Conservation (phyloP, 2,329 filamentous ascomycete species). For the Talaromyces islandicus region DNA sequence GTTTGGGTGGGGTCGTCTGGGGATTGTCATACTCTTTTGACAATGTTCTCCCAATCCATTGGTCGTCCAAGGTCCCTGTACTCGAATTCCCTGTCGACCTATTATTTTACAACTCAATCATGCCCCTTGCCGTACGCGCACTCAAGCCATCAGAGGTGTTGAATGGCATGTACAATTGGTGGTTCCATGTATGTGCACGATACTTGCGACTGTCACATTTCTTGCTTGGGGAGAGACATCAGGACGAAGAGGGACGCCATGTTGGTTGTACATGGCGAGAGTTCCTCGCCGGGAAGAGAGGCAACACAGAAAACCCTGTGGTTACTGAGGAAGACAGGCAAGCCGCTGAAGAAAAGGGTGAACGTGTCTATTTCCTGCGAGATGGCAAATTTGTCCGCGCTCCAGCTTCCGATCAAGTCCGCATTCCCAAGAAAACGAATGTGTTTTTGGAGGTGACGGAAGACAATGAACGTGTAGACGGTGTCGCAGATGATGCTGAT, state of each 20-base stretch:
- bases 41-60: conserved; percentile 80
- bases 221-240: conserved; percentile 74
- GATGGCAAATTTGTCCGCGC: conserved; percentile 82
- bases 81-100: conserved; percentile 92
- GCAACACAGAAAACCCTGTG: conserved; percentile 31
- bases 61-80: conserved; percentile 86
- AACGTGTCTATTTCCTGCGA: conserved; percentile 50
- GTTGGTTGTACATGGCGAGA: conserved; percentile 54
- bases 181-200: conserved; percentile 83
- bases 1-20: conserved; percentile 94
- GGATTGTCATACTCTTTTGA: conserved; percentile 64
- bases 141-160: conserved; percentile 81
- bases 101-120: conserved; percentile 93
- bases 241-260: conserved; percentile 74
- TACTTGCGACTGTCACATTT: conserved; percentile 81
- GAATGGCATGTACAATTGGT: conserved; percentile 87
- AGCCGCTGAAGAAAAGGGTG: conserved; percentile 34
- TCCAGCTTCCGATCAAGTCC: conserved; percentile 91
- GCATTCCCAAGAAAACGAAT: conserved; percentile 74
- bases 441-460: conserved; percentile 77
- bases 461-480: conserved; percentile 60
- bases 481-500: conserved; percentile 47
- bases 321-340: conserved; percentile 24
- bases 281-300: conserved; percentile 30
- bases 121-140: conserved; percentile 77